phyloP scores from a whole-genome alignment of 495 filamentous ascomycete genomes.

The Hypoxylon fuscum region DNA sequence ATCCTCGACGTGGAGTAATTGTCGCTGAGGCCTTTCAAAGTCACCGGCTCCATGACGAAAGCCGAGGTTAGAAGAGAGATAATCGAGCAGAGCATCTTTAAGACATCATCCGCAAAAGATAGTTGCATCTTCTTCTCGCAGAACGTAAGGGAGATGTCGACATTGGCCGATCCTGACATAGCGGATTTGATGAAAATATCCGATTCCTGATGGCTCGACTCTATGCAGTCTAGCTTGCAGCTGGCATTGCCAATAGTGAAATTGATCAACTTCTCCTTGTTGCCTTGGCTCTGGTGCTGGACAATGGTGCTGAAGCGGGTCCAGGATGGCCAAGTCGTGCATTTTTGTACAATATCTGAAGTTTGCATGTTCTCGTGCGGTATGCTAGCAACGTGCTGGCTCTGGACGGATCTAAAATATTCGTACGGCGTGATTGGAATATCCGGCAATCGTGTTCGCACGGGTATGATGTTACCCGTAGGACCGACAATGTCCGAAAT shows the following conservation, averaged over 20 bases:
- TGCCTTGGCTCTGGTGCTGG: constrained; percentile 50
- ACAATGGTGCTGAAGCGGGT: constrained; percentile 57
- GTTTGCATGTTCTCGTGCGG: constrained; percentile 55
- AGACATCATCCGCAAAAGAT: constrained; percentile 51
- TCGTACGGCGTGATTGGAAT: constrained; percentile 49
- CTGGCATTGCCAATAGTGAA: constrained; percentile 52
- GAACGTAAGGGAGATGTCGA: constrained; percentile 54
- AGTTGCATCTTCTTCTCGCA: constrained; percentile 50
- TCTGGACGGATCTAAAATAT: constrained; percentile 52
- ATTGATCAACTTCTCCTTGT: constrained; percentile 30
- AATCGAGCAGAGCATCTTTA: constrained; percentile 53
- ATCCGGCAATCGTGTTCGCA: constrained; percentile 55
- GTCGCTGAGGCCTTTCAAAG: constrained; percentile 49
- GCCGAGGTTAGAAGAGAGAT: constrained; percentile 52
- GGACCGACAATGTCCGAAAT: constrained; percentile 56
- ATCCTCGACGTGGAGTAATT: constrained; percentile 46
- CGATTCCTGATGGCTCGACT: constrained; percentile 50
- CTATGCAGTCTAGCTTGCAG: constrained; percentile 51
- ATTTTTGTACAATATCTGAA: constrained; percentile 55
- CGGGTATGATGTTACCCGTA: constrained; percentile 53
- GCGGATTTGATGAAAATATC: constrained; percentile 54
- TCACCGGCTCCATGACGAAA: constrained; percentile 52
- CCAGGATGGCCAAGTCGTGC: constrained; percentile 60
- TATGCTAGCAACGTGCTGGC: constrained; percentile 50
- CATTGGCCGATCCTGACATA: constrained; percentile 40